Percentiles rank a stretch among this genome's conserved stretches.
phyloP scores from a whole-genome alignment of 1,284 basidiomycete species.

The Singerocomus rubriflavus region DNA sequence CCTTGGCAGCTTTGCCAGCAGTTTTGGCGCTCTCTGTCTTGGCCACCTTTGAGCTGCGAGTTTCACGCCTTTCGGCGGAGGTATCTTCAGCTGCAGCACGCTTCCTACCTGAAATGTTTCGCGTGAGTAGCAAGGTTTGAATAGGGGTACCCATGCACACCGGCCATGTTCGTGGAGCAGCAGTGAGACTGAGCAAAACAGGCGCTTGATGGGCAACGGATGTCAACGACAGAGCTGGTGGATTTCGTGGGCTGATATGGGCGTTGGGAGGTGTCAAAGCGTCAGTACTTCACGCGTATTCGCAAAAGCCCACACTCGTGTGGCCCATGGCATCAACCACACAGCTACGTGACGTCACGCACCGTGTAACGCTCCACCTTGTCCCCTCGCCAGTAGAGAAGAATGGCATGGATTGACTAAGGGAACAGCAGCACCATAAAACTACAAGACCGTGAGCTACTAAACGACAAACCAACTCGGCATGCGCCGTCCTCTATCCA shows the following conservation, averaged over 20 bases:
- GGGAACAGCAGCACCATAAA: constrained; percentile 13
- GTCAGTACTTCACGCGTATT: constrained; percentile 24
- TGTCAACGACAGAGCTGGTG: background rate
- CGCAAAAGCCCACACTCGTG: constrained; percentile 20
- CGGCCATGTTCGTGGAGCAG: constrained; percentile 25
- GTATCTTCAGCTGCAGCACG: constrained; percentile 44
- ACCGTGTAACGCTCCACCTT: constrained; percentile 13
- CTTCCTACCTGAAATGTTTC: constrained; percentile 39
- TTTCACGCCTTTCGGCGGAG: constrained; percentile 34
- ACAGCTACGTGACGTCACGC: constrained; percentile 29
- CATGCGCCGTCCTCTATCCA: constrained; percentile 17
- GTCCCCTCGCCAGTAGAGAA: constrained; percentile 7
- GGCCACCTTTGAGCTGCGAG: constrained; percentile 48
- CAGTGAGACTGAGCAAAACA: background rate
- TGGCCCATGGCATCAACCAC: constrained; percentile 10
- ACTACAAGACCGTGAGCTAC: constrained; percentile 28
- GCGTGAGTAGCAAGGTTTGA: constrained; percentile 1
- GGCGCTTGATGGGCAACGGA: background rate
- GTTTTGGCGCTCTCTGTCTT: constrained; percentile 40
- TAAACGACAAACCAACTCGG: constrained; percentile 17
- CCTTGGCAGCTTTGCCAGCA: constrained; percentile 36
- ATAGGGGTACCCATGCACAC: constrained; percentile 29
- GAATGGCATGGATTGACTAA: constrained; percentile 24
- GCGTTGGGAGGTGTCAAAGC: constrained; percentile 16
- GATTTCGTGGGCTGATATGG: constrained; percentile 9